Base-by-base conservation (phyloP, 2,329 filamentous ascomycete genomes). In the Passalora sequoiae region DNA sequence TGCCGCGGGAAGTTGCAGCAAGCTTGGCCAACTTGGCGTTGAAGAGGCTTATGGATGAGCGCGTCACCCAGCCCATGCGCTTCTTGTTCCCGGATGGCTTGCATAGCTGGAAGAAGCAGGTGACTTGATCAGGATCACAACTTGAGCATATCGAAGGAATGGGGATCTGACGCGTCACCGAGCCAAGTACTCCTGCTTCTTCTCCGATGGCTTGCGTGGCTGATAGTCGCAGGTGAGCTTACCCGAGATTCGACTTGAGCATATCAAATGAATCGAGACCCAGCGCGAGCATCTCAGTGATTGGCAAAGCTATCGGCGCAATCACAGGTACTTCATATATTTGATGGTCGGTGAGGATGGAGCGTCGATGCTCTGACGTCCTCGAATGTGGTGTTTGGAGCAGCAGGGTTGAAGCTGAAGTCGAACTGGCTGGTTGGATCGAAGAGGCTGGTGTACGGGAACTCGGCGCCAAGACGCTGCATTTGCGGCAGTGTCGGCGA, bases 321-420 rank as follows among this genome's bases (percentile, higher is more conserved):
- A 15, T 33, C 7, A 19, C 17, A 15, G 21, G 16, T 12, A 33
- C 7, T 8, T 19, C 30, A 9, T 33, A 13, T 33, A n/a, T n/a
- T n/a, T n/a, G n/a, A n/a, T 33, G 30, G 30, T 33, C 30, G 30
- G 30, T 33, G 30, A 33, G 30, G 30, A 33, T 33, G 30, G 30
- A 33, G 30, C 17, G 21, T 33, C 30, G 13, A 12, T 19, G 7
- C 10, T 15, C 15, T 19, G 30, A 5, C 30, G 15, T 4, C 29
- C 29, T 16, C 3, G n/a, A 7, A 40, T 44, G 40, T 37, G 36
- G 30, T 44, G 40, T 44, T 44, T 24, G 40, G 40, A 6, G 41
- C 44, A 45, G 44, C 38, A 17, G 54, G 50, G 39, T 56, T 43
- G 47, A 54, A 55, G 42, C 40, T 49, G 43, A 49, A 30, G 16